phyloP scores from a whole-genome alignment of 1,284 basidiomycete genomes.

The Schizopora paradoxa region DNA sequence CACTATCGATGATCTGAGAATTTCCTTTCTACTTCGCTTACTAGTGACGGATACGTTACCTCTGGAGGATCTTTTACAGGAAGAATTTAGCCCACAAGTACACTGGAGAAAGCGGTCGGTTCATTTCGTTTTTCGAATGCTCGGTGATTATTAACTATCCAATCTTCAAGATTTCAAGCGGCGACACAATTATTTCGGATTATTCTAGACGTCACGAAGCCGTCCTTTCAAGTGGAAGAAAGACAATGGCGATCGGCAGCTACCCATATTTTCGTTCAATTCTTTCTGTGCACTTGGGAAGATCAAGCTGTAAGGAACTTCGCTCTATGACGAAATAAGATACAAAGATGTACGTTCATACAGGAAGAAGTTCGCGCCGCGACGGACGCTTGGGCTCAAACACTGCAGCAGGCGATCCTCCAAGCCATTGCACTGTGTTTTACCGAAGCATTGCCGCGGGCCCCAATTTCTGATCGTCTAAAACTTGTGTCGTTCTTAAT shows the following conservation, averaged over 20 bases:
- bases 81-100: constrained; percentile 29
- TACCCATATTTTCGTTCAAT: constrained; percentile 50
- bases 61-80: constrained; percentile 44
- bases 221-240: constrained; percentile 53
- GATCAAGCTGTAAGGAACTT: constrained; percentile 46
- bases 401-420: constrained; percentile 56
- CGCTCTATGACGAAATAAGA: too few relatives aligned
- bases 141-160: constrained; percentile 1
- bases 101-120: constrained; percentile 47
- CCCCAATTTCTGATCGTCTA: constrained; percentile 50
- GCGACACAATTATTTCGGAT: constrained; percentile 55
- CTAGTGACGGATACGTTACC: constrained; percentile 58
- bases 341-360: not conserved
- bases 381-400: constrained; percentile 49
- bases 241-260: constrained; percentile 62
- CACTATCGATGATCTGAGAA: constrained; percentile 46
- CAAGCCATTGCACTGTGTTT: constrained; percentile 60
- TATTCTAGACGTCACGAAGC: constrained; percentile 56
- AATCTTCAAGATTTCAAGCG: constrained; percentile 28
- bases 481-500: constrained; percentile 56
- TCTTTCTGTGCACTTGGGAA: constrained; percentile 59
- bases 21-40: constrained; percentile 50
- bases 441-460: constrained; percentile 51
- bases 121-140: not conserved
- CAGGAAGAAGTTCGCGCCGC: constrained; percentile 64